phyloP scores from a whole-genome alignment of 306 rosid species.

The Dryas alaskensis region DNA sequence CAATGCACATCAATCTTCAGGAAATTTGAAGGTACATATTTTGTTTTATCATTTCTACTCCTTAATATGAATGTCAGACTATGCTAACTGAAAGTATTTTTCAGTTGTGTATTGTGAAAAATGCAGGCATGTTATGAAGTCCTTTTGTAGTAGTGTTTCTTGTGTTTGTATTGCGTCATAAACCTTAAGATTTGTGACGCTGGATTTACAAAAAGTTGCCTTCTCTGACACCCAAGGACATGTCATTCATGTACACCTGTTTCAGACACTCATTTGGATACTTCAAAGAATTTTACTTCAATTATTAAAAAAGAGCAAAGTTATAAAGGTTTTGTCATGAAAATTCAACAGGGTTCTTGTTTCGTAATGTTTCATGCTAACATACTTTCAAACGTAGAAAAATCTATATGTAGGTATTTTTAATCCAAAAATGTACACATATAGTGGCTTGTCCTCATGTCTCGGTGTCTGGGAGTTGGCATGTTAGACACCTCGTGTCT shows the following conservation, averaged over 20 bases:
- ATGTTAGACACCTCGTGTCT: not conserved
- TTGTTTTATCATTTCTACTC: constrained; percentile 27
- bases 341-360: not conserved
- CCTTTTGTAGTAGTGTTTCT: not conserved
- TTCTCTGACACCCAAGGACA: not conserved
- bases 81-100: constrained; percentile 18
- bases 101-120: constrained; percentile 8
- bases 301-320: not conserved
- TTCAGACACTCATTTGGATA: not conserved
- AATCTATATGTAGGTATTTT: not conserved
- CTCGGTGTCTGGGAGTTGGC: not conserved
- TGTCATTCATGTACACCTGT: not conserved
- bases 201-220: not conserved
- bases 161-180: not conserved
- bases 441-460: not conserved
- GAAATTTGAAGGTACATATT: constrained; percentile 66
- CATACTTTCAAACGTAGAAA: not conserved
- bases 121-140: constrained; percentile 6
- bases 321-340: not conserved
- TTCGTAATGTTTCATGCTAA: not conserved
- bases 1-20: constrained; percentile 43
- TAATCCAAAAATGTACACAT: not conserved
- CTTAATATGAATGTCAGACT: constrained; percentile 14
- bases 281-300: not conserved
- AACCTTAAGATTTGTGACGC: not conserved